phyloP scores from a whole-genome alignment of 2,329 filamentous ascomycete species.

The Akanthomyces dipterigenus region DNA sequence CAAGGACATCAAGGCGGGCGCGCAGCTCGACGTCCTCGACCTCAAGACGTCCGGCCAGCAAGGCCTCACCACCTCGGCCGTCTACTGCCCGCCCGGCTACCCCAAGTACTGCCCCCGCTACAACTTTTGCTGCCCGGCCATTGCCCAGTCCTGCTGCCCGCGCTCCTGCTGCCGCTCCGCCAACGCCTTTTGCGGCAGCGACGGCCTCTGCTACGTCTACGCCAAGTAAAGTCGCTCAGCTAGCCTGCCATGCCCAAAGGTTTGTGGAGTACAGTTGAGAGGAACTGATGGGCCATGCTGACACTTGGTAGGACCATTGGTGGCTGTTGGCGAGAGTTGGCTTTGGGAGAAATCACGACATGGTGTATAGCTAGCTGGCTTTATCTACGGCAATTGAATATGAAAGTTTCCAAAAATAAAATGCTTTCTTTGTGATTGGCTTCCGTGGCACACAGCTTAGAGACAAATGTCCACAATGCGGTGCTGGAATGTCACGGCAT shows the following conservation, averaged over 20 bases:
- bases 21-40: neutral
- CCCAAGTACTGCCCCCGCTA: constrained; percentile 7
- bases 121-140: constrained; percentile 8
- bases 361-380: neutral
- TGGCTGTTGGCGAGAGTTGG: neutral
- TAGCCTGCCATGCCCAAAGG: neutral
- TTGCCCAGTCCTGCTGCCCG: constrained; percentile 9
- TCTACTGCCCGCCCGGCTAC: constrained; percentile 1
- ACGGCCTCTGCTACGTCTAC: constrained; percentile 6
- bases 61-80: neutral
- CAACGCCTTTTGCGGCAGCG: neutral
- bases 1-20: neutral
- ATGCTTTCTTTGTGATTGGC: no score
- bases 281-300: neutral
- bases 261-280: neutral
- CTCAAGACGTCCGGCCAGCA: neutral
- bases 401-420: no score
- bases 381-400: neutral
- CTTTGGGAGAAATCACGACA: neutral
- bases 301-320: neutral
- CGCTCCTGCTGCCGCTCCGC: constrained; percentile 8
- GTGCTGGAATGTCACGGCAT: neutral
- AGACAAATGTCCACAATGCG: neutral
- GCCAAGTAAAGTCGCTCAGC: neutral
- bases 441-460: neutral